Percentiles rank a stretch among this genome's conserved stretches.
phyloP scores from a whole-genome alignment of 306 rosid genomes.

The Dryas alaskensis region DNA sequence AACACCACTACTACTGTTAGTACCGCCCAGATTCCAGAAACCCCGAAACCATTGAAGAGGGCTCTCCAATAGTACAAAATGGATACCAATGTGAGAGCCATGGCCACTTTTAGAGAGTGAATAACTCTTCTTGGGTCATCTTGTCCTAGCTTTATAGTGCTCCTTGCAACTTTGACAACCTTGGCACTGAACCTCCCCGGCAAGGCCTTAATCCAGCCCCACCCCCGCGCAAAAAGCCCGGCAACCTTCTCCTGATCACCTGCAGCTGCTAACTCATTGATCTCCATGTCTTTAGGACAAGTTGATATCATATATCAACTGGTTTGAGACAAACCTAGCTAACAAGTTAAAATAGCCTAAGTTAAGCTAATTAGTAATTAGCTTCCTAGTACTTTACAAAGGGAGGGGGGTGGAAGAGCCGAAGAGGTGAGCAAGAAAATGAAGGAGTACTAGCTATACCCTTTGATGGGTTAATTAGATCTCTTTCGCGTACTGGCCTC shows the following conservation, averaged over 20 bases:
- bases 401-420: conserved; percentile 7
- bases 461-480: conserved; percentile 15
- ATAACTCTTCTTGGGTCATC: conserved; percentile 84
- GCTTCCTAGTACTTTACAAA: conserved; percentile 5
- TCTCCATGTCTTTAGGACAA: conserved; percentile 42
- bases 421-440: conserved; percentile 29
- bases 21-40: conserved; percentile 91
- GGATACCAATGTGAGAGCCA: conserved; percentile 86
- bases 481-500: background rate
- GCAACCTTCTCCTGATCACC: conserved; percentile 16
- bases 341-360: background rate
- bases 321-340: background rate
- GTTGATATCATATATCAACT: background rate
- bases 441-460: background rate
- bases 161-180: conserved; percentile 31
- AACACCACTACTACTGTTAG: conserved; percentile 82
- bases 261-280: conserved; percentile 31
- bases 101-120: conserved; percentile 88
- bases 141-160: conserved; percentile 56
- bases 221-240: conserved; percentile 13
- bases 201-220: conserved; percentile 34
- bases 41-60: conserved; percentile 79
- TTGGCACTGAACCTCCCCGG: conserved; percentile 38
- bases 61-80: conserved; percentile 65
- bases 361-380: background rate